Conservation (phyloP, 352 stramenopile species). For the Plasmopara muralis region DNA sequence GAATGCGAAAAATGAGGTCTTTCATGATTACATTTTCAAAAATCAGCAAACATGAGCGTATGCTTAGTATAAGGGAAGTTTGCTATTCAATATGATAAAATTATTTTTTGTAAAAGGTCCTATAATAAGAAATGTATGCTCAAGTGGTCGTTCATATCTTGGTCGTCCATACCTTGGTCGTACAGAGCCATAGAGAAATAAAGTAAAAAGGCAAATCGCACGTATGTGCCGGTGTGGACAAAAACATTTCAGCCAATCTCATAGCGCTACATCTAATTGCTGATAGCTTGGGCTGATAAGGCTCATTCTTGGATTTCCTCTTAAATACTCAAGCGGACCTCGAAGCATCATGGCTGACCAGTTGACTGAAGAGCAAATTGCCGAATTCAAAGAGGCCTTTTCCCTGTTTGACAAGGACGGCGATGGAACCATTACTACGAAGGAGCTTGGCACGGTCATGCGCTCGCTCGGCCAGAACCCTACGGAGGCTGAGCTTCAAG, state of each 20-base stretch:
- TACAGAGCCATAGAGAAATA: constrained; percentile 1
- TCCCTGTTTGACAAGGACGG: constrained; percentile 99
- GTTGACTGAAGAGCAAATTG: constrained; percentile 95
- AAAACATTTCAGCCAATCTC: constrained; percentile 1
- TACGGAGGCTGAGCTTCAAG: constrained; percentile 95
- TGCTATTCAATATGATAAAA: too few species aligned
- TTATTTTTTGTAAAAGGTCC: background rate
- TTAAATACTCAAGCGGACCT: constrained; percentile 27
- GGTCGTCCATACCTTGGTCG: constrained; percentile 7
- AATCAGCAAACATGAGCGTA: too few species aligned
- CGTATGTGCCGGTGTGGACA: constrained; percentile 7
- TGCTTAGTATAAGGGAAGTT: too few species aligned
- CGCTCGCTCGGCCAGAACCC: constrained; percentile 97
- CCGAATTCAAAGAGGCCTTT: constrained; percentile 99
- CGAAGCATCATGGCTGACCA: constrained; percentile 74
- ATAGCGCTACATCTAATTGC: background rate
- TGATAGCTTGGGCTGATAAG: background rate
- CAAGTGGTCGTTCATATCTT: background rate
- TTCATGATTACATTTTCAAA: too few species aligned
- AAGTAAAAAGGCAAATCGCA: background rate
- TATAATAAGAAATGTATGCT: background rate
- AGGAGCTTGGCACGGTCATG: constrained; percentile 99
- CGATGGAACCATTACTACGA: constrained; percentile 98
- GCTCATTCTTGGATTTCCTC: constrained; percentile 65
- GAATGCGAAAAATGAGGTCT: too few species aligned